Conservation (phyloP, 2,329 filamentous ascomycete species). For the Apiospora rasikravindrae region DNA sequence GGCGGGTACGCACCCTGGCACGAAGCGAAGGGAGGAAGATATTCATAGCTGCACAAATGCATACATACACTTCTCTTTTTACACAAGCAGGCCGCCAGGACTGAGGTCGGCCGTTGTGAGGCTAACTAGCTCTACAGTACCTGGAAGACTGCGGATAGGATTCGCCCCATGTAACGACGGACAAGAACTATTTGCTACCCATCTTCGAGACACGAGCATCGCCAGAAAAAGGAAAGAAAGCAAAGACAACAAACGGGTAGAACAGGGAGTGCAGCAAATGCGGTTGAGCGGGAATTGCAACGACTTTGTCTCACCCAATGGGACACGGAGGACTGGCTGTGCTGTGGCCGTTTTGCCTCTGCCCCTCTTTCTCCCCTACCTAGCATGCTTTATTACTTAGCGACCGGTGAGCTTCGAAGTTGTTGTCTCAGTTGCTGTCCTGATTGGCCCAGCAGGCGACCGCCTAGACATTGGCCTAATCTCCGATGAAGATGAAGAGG, state of each 20-base stretch:
- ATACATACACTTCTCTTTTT: background rate
- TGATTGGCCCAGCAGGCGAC: slow-evolving; percentile 9
- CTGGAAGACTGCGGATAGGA: background rate
- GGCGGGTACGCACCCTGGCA: background rate
- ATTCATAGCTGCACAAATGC: background rate
- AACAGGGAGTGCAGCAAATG: background rate
- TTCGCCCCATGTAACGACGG: slow-evolving; percentile 13
- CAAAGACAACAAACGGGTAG: background rate
- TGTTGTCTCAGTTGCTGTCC: background rate
- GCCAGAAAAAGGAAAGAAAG: background rate
- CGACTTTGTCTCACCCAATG: background rate
- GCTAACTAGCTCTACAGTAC: no score
- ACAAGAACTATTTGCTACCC: background rate
- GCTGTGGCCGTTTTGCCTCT: background rate
- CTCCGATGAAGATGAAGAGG: background rate
- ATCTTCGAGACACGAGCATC: background rate
- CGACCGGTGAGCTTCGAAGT: background rate
- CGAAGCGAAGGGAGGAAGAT: background rate
- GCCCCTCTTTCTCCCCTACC: slow-evolving; percentile 12
- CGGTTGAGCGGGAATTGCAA: slow-evolving; percentile 1
- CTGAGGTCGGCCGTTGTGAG: no score
- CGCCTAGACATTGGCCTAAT: background rate
- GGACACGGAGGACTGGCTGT: background rate
- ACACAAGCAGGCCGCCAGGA: background rate
- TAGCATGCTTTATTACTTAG: background rate